A percentile compares a stretch with the other conserved stretches of the same genome.
phyloP scores from a whole-genome alignment of 192 early-diverging fungal genomes.

The Coemansia brasiliensis region DNA sequence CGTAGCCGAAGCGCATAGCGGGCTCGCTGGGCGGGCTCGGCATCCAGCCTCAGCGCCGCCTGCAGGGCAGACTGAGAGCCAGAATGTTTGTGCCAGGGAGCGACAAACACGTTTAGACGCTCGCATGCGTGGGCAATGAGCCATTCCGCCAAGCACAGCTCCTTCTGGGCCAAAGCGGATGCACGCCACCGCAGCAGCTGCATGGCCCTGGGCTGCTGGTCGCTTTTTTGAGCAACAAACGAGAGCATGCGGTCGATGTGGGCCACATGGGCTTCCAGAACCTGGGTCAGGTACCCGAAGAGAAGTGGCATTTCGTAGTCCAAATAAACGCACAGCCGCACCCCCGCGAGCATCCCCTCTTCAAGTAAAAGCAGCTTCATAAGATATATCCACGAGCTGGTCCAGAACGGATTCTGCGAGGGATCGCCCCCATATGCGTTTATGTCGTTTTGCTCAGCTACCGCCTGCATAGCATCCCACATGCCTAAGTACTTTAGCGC shows the following conservation, averaged over 20 bases:
- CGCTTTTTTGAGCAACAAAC: not conserved
- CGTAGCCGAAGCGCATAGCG: conserved; percentile 42
- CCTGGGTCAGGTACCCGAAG: conserved; percentile 29
- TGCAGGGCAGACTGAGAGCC: not conserved
- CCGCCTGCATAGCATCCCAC: conserved; percentile 46
- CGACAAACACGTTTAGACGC: conserved; percentile 19
- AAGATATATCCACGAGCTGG: conserved; percentile 54
- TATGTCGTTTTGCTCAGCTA: conserved; percentile 43
- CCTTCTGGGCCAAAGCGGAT: conserved; percentile 18
- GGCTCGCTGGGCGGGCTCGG: conserved; percentile 8
- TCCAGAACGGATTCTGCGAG: conserved; percentile 27
- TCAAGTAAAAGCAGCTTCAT: conserved; percentile 41
- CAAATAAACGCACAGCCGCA: conserved; percentile 32
- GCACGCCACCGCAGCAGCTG: conserved; percentile 19
- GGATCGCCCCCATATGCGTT: conserved; percentile 21
- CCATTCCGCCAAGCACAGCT: conserved; percentile 39
- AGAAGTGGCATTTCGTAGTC: conserved; percentile 33
- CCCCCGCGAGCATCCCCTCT: conserved; percentile 18
- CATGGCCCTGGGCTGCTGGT: conserved; percentile 3
- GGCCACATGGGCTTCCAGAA: conserved; percentile 28
- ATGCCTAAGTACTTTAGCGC: conserved; percentile 24
- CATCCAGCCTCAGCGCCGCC: conserved; percentile 16
- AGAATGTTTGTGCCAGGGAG: conserved; percentile 22
- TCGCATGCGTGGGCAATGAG: conserved; percentile 31
- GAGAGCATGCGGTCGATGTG: conserved; percentile 25